Evolutionary conservation across 1,284 basidiomycete species (phyloP), one percentile per base, ranked within the genome.

Genomic region (Neonothopanus nambi): DNA sequence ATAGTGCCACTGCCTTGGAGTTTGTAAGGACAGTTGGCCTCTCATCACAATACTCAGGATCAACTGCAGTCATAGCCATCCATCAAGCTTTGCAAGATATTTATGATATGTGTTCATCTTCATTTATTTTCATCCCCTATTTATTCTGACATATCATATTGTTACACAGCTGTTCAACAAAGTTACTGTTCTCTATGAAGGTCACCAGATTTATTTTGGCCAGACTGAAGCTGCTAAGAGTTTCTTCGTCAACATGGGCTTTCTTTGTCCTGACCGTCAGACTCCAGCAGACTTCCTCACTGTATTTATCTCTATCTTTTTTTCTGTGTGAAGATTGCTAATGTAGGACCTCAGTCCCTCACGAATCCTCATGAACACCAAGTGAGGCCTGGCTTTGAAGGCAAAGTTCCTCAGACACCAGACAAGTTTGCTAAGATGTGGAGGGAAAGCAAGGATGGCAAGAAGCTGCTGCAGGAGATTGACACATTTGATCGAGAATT

Each of bases 191-290:
- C 65, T 82, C 45, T 75, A 80, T 64, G 72, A 78, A 60, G 79
- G 79, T 4, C 71, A 75, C 51, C 72, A 79, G 55, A 75, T 79
- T 59, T 82, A 72, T 70, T 81, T 79, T 61, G 79, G 79, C 2
- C 70, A 66, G 4, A 67, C 72, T 18, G 54, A 45, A 7, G 68
- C 75, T n/a, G 89, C 87, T 1, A 77, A 79, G 54, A 69, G 77
- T 38, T 90, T 86, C 66, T 89, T 89, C 65, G 69, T 82, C 50
- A 72, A 82, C 55, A 81, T 91, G 74, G 89, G 89, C 18, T 93
- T 84, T 64, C 69, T 78, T 35, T 77, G 78, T 2, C 72, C 76
- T 3, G 68, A 74, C 35, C 72, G 85, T 24, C 84, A 89, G 62
- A 87, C 84, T 0, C 85, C 84, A 0, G 79, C 83, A n/a, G 86